Conservation (phyloP, 2,329 filamentous ascomycete genomes). For the Fusarium udum region DNA sequence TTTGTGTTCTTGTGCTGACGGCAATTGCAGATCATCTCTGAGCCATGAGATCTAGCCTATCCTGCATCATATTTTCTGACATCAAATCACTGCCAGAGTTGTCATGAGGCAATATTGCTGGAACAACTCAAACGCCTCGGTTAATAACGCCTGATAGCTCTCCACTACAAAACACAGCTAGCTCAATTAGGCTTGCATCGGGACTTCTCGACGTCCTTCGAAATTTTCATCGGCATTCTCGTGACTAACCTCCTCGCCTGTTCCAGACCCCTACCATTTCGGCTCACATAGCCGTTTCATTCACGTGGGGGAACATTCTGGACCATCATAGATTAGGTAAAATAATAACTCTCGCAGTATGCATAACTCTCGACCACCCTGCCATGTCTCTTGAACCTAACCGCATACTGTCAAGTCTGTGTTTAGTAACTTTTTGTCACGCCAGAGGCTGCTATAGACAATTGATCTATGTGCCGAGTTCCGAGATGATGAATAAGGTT, state of each 20-base stretch:
- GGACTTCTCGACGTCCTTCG: neutral
- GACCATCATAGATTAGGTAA: neutral
- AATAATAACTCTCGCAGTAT: constrained; percentile 1
- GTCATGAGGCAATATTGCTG: neutral
- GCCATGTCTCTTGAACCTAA: neutral
- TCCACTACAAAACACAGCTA: neutral
- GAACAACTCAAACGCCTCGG: neutral
- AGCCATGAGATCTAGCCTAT: neutral
- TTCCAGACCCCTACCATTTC: neutral
- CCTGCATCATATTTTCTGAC: neutral
- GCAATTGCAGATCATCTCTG: neutral
- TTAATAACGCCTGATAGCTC: neutral
- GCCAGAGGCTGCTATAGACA: neutral
- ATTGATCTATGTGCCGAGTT: neutral
- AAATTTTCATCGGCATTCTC: neutral
- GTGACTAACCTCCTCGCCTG: neutral
- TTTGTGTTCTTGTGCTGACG: neutral
- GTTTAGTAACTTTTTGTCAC: neutral
- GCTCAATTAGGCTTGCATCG: neutral
- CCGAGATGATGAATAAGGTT: neutral
- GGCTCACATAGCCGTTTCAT: neutral
- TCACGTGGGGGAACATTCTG: neutral
- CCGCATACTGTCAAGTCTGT: neutral
- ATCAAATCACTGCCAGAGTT: too few relatives aligned
- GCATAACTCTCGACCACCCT: neutral